Evolutionary conservation across 257 asterid genomes (phyloP).

Genomic region (Solanum pennellii): DNA sequence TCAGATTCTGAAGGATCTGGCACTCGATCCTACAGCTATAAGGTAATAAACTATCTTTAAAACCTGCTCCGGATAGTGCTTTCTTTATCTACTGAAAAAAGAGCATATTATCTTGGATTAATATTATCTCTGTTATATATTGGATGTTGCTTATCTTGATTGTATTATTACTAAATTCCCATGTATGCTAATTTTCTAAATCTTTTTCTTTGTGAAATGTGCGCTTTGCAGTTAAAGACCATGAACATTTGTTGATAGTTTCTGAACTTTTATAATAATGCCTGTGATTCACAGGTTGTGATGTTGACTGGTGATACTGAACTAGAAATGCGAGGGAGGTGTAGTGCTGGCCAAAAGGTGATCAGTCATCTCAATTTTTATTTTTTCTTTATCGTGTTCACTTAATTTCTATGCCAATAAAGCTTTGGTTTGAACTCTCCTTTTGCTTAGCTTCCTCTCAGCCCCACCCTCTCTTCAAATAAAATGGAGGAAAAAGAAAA

Average conservation of each 20-base stretch:
- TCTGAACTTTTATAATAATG: background rate
- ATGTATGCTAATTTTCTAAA: background rate
- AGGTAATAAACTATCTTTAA: conserved; percentile 27
- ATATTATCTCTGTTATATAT: background rate
- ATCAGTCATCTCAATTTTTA: background rate
- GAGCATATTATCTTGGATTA: background rate
- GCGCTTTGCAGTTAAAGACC: background rate
- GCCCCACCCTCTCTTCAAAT: background rate
- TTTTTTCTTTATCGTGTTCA: background rate
- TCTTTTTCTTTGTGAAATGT: background rate
- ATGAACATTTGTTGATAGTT: background rate
- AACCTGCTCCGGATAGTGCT: background rate
- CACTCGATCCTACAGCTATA: conserved; percentile 95
- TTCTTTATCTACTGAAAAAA: background rate
- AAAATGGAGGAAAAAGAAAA: background rate
- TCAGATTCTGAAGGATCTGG: conserved; percentile 95
- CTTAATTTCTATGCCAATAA: background rate
- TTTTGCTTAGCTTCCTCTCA: background rate
- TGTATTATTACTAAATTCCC: background rate
- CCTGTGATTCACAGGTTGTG: conserved; percentile 45
- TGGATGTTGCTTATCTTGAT: background rate
- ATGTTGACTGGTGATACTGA: conserved; percentile 99
- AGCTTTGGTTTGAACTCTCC: background rate
- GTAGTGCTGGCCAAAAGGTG: conserved; percentile 99
- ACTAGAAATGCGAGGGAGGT: conserved; percentile 98